Conservation (phyloP, 495 filamentous ascomycete genomes). For the Margaritispora aquatica region DNA sequence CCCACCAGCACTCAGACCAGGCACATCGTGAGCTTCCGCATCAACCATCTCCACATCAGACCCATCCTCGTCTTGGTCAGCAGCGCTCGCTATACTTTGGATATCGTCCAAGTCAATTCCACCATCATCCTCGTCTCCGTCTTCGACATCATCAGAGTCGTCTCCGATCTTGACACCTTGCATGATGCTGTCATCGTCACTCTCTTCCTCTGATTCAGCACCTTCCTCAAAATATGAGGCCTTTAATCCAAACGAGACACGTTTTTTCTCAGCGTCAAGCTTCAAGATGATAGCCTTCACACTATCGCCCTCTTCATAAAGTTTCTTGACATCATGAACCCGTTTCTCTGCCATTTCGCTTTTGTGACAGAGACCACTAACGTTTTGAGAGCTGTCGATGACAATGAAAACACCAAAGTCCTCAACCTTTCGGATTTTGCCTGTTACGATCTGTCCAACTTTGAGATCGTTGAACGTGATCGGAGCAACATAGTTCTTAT, state of each 20-base stretch:
- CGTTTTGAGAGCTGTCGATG: conserved; percentile 73
- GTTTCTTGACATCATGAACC: conserved; percentile 69
- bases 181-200: conserved; percentile 40
- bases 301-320: conserved; percentile 81
- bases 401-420: conserved; percentile 93
- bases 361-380: conserved; percentile 88
- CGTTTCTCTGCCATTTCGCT: conserved; percentile 80
- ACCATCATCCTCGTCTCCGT: conserved; percentile 45
- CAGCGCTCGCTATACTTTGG: conserved; percentile 33
- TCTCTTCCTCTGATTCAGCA: conserved; percentile 48
- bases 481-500: conserved; percentile 68
- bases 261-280: conserved; percentile 63
- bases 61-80: conserved; percentile 22
- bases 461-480: conserved; percentile 65
- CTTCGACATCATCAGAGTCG: conserved; percentile 36
- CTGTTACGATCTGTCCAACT: conserved; percentile 73
- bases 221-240: conserved; percentile 77
- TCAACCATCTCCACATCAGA: conserved; percentile 48
- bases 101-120: conserved; percentile 43
- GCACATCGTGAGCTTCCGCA: conserved; percentile 22
- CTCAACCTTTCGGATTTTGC: conserved; percentile 86
- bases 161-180: conserved; percentile 43
- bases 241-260: conserved; percentile 86
- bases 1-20: conserved; percentile 66
- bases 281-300: conserved; percentile 87